Evolutionary conservation across 768 basidiomycete genomes (phyloP).

Genomic region (Guyanaporus albipodus): DNA sequence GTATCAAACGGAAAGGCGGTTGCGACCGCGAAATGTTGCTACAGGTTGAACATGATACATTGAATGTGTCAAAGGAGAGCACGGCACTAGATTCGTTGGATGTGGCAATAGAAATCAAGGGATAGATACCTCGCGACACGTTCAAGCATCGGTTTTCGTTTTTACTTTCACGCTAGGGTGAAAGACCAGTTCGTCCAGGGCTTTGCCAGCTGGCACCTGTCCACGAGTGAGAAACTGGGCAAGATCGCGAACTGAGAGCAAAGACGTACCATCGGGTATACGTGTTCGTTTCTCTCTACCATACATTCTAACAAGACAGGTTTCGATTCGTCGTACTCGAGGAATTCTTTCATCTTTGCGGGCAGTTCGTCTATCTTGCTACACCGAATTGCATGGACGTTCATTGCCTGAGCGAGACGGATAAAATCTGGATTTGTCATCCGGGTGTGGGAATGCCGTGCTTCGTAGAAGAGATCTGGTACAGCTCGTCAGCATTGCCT

Average conservation of each 20-base stretch:
- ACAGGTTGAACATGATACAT: constrained; percentile 26
- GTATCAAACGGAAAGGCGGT: neutral
- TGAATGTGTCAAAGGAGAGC: constrained; percentile 1
- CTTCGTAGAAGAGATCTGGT: constrained; percentile 90
- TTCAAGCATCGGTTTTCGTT: constrained; percentile 24
- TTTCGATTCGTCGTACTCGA: constrained; percentile 85
- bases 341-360: constrained; percentile 96
- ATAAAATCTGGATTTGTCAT: constrained; percentile 98
- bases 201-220: constrained; percentile 88
- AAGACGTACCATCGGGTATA: constrained; percentile 86
- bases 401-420: constrained; percentile 84
- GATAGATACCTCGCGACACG: neutral
- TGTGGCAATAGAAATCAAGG: neutral
- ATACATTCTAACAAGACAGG: constrained; percentile 91
- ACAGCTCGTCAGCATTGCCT: neutral
- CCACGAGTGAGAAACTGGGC: constrained; percentile 1
- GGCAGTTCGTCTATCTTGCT: constrained; percentile 70
- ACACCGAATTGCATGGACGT: constrained; percentile 86
- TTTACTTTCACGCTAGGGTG: constrained; percentile 50
- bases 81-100: neutral
- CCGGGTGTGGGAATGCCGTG: constrained; percentile 92
- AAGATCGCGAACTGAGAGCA: neutral
- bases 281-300: constrained; percentile 81
- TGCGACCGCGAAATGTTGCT: constrained; percentile 16
- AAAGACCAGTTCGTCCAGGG: constrained; percentile 86